These are phyloP conservation scores for Ganoderma resinaceum DNA, from an alignment of 1,284 basidiomycete genomes.

Conservation along the genomic window DNA sequence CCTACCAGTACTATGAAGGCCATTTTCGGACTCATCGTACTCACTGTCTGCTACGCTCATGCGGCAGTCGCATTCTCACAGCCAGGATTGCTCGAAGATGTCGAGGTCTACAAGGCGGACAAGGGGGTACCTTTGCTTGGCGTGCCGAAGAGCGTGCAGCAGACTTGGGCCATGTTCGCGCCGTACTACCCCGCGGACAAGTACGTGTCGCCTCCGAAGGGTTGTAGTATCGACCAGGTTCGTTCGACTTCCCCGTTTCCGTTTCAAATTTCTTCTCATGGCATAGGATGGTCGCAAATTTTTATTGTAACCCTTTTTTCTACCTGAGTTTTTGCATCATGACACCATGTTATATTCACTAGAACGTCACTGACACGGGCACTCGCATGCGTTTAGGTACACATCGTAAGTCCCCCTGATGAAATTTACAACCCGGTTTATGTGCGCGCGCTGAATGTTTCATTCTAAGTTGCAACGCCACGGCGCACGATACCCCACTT, in stretches of 20 bases:
- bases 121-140: constrained; percentile 4
- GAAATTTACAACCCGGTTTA: neutral
- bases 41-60: constrained; percentile 26
- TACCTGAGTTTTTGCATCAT: no score
- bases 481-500: constrained; percentile 82
- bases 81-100: neutral
- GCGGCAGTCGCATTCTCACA: constrained; percentile 9
- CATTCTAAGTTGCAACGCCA: constrained; percentile 79
- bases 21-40: constrained; percentile 11
- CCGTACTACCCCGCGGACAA: constrained; percentile 59
- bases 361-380: neutral
- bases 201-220: constrained; percentile 53
- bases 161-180: constrained; percentile 64
- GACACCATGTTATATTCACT: neutral
- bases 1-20: no score
- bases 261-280: neutral
- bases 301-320: neutral
- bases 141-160: constrained; percentile 30
- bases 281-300: neutral
- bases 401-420: neutral
- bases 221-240: constrained; percentile 66
- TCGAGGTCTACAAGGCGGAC: neutral
- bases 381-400: constrained; percentile 3
- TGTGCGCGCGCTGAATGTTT: neutral
- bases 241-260: constrained; percentile 14